phyloP scores from a whole-genome alignment of 2,329 filamentous ascomycete species.

The Paecilomyces fulvus region DNA sequence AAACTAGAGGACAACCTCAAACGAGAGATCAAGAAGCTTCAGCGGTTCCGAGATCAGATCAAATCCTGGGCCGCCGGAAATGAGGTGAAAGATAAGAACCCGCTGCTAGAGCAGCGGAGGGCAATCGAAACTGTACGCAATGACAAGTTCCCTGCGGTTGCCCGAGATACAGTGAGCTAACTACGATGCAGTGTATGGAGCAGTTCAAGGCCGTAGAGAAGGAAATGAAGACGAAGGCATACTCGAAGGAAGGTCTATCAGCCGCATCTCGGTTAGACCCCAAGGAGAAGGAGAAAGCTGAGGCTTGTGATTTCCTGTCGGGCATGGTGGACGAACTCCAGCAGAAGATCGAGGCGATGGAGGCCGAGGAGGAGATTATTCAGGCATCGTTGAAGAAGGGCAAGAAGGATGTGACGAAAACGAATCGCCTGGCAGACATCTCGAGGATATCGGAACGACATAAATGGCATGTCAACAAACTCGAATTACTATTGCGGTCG shows the following conservation, averaged over 20 bases:
- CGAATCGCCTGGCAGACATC: slow-evolving; percentile 80
- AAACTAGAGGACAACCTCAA: slow-evolving; percentile 97
- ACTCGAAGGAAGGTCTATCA: slow-evolving; percentile 93
- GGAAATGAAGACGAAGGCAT: slow-evolving; percentile 99
- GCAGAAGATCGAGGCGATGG: slow-evolving; percentile 82
- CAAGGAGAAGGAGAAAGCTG: slow-evolving; percentile 91
- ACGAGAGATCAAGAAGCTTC: slow-evolving; percentile 99
- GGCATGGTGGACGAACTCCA: slow-evolving; percentile 87
- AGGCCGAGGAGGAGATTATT: slow-evolving; percentile 81
- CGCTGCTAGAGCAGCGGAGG: slow-evolving; percentile 85
- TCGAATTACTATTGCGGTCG: slow-evolving; percentile 82
- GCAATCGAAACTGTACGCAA: slow-evolving; percentile 81
- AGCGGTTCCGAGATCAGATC: slow-evolving; percentile 94
- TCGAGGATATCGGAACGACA: slow-evolving; percentile 79
- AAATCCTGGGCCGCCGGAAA: slow-evolving; percentile 98
- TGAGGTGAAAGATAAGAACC: slow-evolving; percentile 99
- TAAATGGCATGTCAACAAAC: slow-evolving; percentile 91
- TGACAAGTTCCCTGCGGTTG: slow-evolving; percentile 1
- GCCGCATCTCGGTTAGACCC: slow-evolving; percentile 89
- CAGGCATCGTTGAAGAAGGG: slow-evolving; percentile 90
- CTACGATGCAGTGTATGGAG: slow-evolving; percentile 60
- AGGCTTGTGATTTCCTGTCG: slow-evolving; percentile 77
- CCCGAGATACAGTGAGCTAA: slow-evolving; percentile 16
- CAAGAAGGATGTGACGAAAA: slow-evolving; percentile 75
- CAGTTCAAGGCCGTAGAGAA: slow-evolving; percentile 99